Conservation (phyloP, 176 grass and related monocot genomes). For the Zoysia japonica region DNA sequence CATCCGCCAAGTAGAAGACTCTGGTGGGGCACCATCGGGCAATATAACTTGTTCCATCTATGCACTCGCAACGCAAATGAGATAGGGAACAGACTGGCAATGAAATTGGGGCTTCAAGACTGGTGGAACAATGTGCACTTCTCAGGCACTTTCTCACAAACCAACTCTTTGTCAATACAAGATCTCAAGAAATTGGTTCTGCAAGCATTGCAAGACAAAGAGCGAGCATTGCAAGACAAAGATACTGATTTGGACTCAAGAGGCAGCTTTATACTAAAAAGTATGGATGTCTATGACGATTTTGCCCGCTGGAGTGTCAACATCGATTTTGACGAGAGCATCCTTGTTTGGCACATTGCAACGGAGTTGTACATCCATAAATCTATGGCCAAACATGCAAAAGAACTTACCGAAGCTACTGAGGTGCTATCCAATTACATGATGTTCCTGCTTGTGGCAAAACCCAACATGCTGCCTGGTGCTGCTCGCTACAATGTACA, state of each 20-base stretch:
- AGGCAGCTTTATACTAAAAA: conserved; percentile 40
- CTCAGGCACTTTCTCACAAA: conserved; percentile 8
- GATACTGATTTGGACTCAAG: conserved; percentile 36
- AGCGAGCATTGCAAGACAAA: conserved; percentile 13
- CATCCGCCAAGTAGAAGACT: conserved; percentile 35
- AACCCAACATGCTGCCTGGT: conserved; percentile 35
- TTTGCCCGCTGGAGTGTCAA: conserved; percentile 45
- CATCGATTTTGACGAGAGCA: conserved; percentile 39
- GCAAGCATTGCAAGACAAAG: conserved; percentile 21
- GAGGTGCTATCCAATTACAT: conserved; percentile 35
- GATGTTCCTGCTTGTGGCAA: conserved; percentile 32
- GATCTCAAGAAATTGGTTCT: conserved; percentile 30
- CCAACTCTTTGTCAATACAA: conserved; percentile 19
- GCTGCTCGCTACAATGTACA: conserved; percentile 31
- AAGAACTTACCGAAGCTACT: conserved; percentile 21
- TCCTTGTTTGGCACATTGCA: conserved; percentile 38
- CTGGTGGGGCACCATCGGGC: conserved; percentile 29
- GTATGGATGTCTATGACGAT: conserved; percentile 16
- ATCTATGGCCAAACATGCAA: conserved; percentile 17
- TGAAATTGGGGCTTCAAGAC: conserved; percentile 30
- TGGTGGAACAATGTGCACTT: conserved; percentile 35
- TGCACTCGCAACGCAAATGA: conserved; percentile 28
- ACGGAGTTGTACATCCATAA: conserved; percentile 23
- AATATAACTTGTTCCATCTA: conserved; percentile 35
- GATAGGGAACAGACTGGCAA: conserved; percentile 15